Base-by-base conservation (phyloP, 306 rosid species). In the Begonia masoniana region DNA sequence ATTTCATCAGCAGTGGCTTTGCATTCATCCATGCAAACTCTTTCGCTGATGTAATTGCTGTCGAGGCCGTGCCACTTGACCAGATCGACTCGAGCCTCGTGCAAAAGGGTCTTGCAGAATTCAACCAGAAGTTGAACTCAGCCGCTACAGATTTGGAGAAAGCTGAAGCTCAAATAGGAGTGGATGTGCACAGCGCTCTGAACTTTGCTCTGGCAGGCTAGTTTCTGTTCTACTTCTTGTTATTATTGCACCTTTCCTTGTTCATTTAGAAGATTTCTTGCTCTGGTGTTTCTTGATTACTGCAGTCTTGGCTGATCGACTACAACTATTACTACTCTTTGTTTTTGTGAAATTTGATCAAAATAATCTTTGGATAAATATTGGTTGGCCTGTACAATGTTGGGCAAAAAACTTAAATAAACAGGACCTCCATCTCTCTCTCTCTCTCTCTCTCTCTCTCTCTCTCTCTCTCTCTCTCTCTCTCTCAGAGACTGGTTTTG, bases 121-220 rank as follows among this genome's bases (percentile, higher is more conserved):
- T 81, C 78, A 84, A 72, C 50, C 96, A 88, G 78, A 84, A 88
- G 80, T 73, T 88, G 57, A 79, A 48, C 82, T 71, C 96, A 0
- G 94, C 96, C 47, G 17, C 92, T 1, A 88, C 92, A 11, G 94
- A 88, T 59, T 66, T 78, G 76, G 96, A 88, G 85, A 88, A 84
- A 66, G 96, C 96, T n/a, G 96, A 88, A 63, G 94, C 96, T 62
- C 96, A 88, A 69, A 88, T 88, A 55, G 96, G 96, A 54, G 83
- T 88, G 51, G 94, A 84, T 14, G 77, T 88, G 54, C 96, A 84
- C 47, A 81, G 92, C 13, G 88, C 94, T 15, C 88, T 88, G 55
- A 84, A 81, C 63, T 21, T 69, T 1, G 85, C 94, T 49, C 82
- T 87, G 15, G 1, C 87, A 8, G 92, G 83, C 78, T 81, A 70